Conservation (phyloP, 129 eudicot genomes). For the Gnaphalium uliginosum region DNA sequence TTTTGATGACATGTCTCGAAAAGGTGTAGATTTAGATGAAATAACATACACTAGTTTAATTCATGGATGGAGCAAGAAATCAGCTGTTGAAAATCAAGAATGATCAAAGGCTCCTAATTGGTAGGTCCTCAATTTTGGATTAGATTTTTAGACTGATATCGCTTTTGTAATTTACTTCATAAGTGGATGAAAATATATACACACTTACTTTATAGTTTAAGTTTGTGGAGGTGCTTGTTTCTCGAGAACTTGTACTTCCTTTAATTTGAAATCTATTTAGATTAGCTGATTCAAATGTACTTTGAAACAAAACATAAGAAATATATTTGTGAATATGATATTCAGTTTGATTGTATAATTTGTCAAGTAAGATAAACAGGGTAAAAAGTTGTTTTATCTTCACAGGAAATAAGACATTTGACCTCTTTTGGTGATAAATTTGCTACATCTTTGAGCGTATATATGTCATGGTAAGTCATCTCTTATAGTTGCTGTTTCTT, state of each 20-base stretch:
- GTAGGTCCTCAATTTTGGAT: conserved; percentile 36
- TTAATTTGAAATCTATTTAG: neutral
- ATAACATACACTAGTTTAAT: conserved; percentile 60
- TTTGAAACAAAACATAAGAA: neutral
- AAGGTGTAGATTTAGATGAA: conserved; percentile 62
- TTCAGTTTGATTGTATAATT: conserved; percentile 9
- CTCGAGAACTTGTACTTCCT: neutral
- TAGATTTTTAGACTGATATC: conserved; percentile 28
- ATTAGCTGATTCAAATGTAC: conserved; percentile 11
- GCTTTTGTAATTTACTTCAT: conserved; percentile 27
- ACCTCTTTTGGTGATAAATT: conserved; percentile 16
- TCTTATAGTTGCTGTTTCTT: neutral
- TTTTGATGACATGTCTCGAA: conserved; percentile 48
- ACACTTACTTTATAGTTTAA: conserved; percentile 18
- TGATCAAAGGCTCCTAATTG: conserved; percentile 40
- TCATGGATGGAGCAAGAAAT: conserved; percentile 41
- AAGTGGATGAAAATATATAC: conserved; percentile 39
- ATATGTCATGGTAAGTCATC: neutral
- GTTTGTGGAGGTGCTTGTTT: neutral
- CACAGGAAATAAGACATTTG: neutral
- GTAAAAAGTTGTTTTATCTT: neutral
- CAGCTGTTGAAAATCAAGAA: conserved; percentile 39
- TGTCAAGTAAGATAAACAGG: conserved; percentile 8
- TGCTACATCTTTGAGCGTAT: neutral
- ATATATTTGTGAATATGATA: conserved; percentile 3